These are phyloP conservation scores for Lyophyllum semitale DNA, from an alignment of 768 basidiomycete species.

Conservation along the genomic window DNA sequence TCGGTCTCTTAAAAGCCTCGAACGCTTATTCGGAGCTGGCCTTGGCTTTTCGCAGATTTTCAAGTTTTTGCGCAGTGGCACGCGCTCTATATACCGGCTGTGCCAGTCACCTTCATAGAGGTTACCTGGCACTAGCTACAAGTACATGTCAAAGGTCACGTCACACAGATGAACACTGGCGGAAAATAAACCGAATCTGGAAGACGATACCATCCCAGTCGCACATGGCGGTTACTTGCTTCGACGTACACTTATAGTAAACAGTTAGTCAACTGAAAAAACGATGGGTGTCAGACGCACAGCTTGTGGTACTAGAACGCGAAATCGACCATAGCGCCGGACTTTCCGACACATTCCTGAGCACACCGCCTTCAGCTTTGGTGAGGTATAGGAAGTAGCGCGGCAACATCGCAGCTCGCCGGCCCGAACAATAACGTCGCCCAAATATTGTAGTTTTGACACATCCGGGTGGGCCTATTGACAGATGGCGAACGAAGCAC, in stretches of 20 bases:
- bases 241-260: background rate
- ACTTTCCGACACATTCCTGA: background rate
- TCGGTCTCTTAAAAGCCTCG: background rate
- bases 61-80: background rate
- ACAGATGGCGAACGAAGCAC: constrained; percentile 18
- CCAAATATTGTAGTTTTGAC: constrained; percentile 19
- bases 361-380: background rate
- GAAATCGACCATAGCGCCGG: background rate
- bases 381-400: background rate
- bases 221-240: background rate
- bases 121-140: background rate
- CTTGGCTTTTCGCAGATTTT: background rate
- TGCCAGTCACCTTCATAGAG: background rate
- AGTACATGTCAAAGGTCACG: too few relatives aligned
- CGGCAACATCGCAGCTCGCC: constrained; percentile 21
- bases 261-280: background rate
- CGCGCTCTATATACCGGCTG: background rate
- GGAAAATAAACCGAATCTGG: background rate
- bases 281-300: background rate
- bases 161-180: background rate
- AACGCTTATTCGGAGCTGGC: background rate
- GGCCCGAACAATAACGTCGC: constrained; percentile 20
- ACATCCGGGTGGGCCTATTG: constrained; percentile 17
- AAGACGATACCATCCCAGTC: background rate
- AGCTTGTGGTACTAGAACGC: background rate